Percentiles rank a stretch among this genome's conserved stretches.
Evolutionary conservation across 169 alveolate genomes (phyloP).

Genomic region (Plasmodium knowlesi): DNA sequence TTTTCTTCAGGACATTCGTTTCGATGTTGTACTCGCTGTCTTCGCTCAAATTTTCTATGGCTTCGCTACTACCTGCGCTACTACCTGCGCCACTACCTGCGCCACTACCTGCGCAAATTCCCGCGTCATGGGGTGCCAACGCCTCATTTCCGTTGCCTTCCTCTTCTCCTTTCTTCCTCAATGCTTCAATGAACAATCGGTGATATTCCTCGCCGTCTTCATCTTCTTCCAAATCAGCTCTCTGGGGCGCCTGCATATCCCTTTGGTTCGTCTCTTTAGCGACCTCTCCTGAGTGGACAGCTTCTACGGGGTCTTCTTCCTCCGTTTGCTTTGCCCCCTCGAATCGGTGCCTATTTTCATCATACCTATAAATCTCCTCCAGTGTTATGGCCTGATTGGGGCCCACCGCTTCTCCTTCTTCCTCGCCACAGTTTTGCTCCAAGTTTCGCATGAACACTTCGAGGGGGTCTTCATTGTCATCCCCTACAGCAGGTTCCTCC

Average conservation of each 20-base stretch:
- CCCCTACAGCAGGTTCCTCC: not conserved
- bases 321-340: not conserved
- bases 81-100: slow-evolving; percentile 60
- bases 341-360: slow-evolving; percentile 8
- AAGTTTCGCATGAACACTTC: slow-evolving; percentile 43
- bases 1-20: slow-evolving; percentile 61
- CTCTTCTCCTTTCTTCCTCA: slow-evolving; percentile 37
- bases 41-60: slow-evolving; percentile 34
- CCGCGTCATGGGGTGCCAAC: not conserved
- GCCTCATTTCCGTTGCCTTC: slow-evolving; percentile 3
- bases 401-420: not conserved
- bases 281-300: not conserved
- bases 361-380: slow-evolving; percentile 46
- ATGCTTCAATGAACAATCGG: not conserved
- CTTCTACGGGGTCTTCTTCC: not conserved
- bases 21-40: slow-evolving; percentile 75
- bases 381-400: slow-evolving; percentile 26
- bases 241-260: not conserved
- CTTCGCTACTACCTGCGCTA: slow-evolving; percentile 68
- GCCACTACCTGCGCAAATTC: slow-evolving; percentile 28
- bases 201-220: not conserved
- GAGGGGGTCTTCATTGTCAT: slow-evolving; percentile 17
- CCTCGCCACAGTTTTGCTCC: slow-evolving; percentile 4
- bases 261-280: not conserved
- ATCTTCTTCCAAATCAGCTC: not conserved